A percentile compares a stretch with the other conserved stretches of the same genome.
phyloP scores from a whole-genome alignment of 192 early-diverging fungal genomes.

The Coemansia sp. region DNA sequence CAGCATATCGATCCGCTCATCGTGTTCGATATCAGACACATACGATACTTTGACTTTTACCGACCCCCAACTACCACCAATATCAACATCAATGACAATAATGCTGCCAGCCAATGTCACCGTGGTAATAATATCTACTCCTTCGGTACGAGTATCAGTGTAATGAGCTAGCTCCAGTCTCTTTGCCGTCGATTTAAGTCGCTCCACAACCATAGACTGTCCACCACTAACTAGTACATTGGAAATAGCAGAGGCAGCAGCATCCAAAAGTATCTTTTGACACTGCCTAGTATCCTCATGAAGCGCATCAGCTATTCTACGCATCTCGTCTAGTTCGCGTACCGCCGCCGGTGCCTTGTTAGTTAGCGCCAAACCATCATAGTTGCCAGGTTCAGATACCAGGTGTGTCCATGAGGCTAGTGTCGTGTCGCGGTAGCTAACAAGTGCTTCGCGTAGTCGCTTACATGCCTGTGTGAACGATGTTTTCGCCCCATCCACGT shows the following conservation, averaged over 20 bases:
- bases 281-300: slow-evolving; percentile 35
- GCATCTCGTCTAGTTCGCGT: slow-evolving; percentile 48
- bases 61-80: slow-evolving; percentile 16
- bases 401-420: slow-evolving; percentile 42
- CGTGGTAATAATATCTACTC: slow-evolving; percentile 25
- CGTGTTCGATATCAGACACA: slow-evolving; percentile 47
- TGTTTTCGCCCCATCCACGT: slow-evolving; percentile 33
- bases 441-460: slow-evolving; percentile 35
- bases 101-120: slow-evolving; percentile 53
- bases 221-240: slow-evolving; percentile 11
- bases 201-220: slow-evolving; percentile 23
- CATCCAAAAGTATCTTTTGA: slow-evolving; percentile 27
- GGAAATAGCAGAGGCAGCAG: slow-evolving; percentile 37
- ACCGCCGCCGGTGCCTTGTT: slow-evolving; percentile 24
- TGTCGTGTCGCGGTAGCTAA: slow-evolving; percentile 39
- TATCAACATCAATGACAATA: slow-evolving; percentile 54
- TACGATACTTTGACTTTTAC: slow-evolving; percentile 53
- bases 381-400: not conserved
- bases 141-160: slow-evolving; percentile 33
- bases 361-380: slow-evolving; percentile 10
- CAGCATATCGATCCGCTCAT: slow-evolving; percentile 44
- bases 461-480: slow-evolving; percentile 30
- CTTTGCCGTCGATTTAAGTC: slow-evolving; percentile 31
- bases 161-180: slow-evolving; percentile 47
- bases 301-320: slow-evolving; percentile 32